Conservation (phyloP, 2,329 filamentous ascomycete species). For the Stachybotrys elegans region DNA sequence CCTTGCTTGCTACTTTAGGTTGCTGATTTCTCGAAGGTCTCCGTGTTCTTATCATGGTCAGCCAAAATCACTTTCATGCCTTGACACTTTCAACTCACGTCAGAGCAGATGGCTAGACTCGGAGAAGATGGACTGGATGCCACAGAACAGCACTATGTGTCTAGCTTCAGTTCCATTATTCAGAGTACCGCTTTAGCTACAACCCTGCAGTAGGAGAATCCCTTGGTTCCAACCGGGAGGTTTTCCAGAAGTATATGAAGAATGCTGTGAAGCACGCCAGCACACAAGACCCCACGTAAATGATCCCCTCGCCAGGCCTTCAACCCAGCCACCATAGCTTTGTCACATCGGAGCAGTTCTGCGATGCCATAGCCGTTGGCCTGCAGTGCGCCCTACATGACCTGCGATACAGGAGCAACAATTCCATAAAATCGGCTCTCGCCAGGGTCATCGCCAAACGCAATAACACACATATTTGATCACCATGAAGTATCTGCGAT, state of each 20-base stretch:
- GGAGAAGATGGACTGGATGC: slow-evolving; percentile 95
- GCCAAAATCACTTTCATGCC: slow-evolving; percentile 92
- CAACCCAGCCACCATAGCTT: slow-evolving; percentile 73
- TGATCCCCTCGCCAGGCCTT: slow-evolving; percentile 75
- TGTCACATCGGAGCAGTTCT: slow-evolving; percentile 86
- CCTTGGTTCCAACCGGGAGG: slow-evolving; percentile 47
- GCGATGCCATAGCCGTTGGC: slow-evolving; percentile 66
- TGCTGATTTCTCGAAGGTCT: slow-evolving; percentile 94
- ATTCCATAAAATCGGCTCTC: slow-evolving; percentile 16
- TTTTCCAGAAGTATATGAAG: slow-evolving; percentile 75
- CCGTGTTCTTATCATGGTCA: slow-evolving; percentile 94
- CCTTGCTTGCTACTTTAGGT: slow-evolving; percentile 95
- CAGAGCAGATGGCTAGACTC: slow-evolving; percentile 84
- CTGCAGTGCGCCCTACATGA: slow-evolving; percentile 69
- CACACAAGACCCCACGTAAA: slow-evolving; percentile 48
- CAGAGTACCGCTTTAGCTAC: slow-evolving; percentile 77
- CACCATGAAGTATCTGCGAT: slow-evolving; percentile 88
- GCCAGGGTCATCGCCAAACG: slow-evolving; percentile 45
- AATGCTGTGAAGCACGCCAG: slow-evolving; percentile 70
- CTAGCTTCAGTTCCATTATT: slow-evolving; percentile 84
- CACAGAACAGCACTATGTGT: slow-evolving; percentile 87
- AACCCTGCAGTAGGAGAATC: slow-evolving; percentile 40
- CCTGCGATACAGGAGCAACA: slow-evolving; percentile 39
- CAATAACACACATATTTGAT: slow-evolving; percentile 81
- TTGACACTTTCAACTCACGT: slow-evolving; percentile 81